A percentile compares a stretch with the other conserved stretches of the same genome.
phyloP scores from a whole-genome alignment of 306 rosid genomes.

The Boehmeria nivea region DNA sequence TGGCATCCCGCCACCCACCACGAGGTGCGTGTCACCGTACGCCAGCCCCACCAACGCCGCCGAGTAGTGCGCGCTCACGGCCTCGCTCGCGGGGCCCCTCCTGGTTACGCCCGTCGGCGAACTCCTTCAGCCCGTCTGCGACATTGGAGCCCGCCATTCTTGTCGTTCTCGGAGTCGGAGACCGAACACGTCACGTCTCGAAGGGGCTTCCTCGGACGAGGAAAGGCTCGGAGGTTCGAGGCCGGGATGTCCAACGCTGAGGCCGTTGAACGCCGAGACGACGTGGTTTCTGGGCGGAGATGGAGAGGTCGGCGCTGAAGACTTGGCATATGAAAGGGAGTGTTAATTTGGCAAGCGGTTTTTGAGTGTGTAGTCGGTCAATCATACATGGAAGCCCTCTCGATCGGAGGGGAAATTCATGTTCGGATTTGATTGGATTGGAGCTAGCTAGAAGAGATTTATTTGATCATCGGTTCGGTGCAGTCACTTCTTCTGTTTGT shows the following conservation, averaged over 20 bases:
- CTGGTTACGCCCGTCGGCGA: slow-evolving; percentile 75
- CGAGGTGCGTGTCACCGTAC: slow-evolving; percentile 57
- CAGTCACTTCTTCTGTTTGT: too few species aligned
- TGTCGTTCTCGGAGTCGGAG: slow-evolving; percentile 14
- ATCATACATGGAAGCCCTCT: too few species aligned
- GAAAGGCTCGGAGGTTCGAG: slow-evolving; percentile 48
- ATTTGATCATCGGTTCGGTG: too few species aligned
- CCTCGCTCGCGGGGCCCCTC: slow-evolving; percentile 90
- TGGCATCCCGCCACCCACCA: slow-evolving; percentile 51
- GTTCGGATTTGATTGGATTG: too few species aligned
- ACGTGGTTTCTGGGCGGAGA: slow-evolving; percentile 49
- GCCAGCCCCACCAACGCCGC: slow-evolving; percentile 77
- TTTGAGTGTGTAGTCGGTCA: too few species aligned
- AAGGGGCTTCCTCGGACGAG: slow-evolving; percentile 89
- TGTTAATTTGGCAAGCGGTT: too few species aligned
- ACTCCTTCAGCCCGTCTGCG: slow-evolving; percentile 76
- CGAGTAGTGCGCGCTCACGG: slow-evolving; percentile 70
- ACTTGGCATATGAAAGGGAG: too few species aligned
- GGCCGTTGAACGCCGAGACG: slow-evolving; percentile 58
- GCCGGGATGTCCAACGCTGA: slow-evolving; percentile 74
- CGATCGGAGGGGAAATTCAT: too few species aligned
- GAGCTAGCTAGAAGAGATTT: too few species aligned
- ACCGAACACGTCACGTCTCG: slow-evolving; percentile 50
- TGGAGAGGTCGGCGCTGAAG: slow-evolving; percentile 58
- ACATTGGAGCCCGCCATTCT: slow-evolving; percentile 31